Conservation (phyloP, 2,329 filamentous ascomycete species). For the Plenodomus tracheiphilus region DNA sequence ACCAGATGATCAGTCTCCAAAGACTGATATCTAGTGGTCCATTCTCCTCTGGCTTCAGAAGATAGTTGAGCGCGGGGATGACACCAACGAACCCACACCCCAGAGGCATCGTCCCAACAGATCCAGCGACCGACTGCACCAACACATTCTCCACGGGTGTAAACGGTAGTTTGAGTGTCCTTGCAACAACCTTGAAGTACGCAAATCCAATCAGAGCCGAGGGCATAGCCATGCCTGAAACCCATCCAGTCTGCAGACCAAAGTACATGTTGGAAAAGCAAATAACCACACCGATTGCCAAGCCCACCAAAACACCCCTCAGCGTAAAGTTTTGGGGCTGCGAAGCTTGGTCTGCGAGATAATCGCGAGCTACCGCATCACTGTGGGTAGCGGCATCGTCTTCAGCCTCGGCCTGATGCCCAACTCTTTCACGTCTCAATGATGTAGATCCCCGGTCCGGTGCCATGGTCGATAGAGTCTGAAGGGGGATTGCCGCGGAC, state of each 20-base stretch:
- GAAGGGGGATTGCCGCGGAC: conserved; percentile 24
- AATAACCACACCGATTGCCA: conserved; percentile 85
- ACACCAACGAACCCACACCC: conserved; percentile 96
- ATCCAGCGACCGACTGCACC: conserved; percentile 92
- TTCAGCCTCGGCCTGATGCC: conserved; percentile 20
- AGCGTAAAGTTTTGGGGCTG: conserved; percentile 76
- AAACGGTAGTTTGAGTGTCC: conserved; percentile 77
- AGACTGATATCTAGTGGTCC: conserved; percentile 74
- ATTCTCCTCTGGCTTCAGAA: conserved; percentile 76
- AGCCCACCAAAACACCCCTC: conserved; percentile 77
- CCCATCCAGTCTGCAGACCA: conserved; percentile 87
- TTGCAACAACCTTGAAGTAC: conserved; percentile 79
- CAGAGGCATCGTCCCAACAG: conserved; percentile 94
- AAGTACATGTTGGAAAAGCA: conserved; percentile 99
- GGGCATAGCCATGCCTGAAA: conserved; percentile 94
- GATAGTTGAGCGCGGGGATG: conserved; percentile 86
- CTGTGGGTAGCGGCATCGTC: conserved; percentile 17
- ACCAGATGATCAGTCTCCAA: conserved; percentile 84
- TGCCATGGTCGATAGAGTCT: conserved; percentile 33
- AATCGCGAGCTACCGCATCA: conserved; percentile 21
- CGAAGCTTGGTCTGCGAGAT: conserved; percentile 37
- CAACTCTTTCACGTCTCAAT: conserved; percentile 24
- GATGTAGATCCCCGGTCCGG: conserved; percentile 38
- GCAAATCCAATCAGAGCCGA: conserved; percentile 92
- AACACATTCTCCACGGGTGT: conserved; percentile 95